phyloP scores from a whole-genome alignment of 208 protist species.

The Tetramitus jugosus region DNA sequence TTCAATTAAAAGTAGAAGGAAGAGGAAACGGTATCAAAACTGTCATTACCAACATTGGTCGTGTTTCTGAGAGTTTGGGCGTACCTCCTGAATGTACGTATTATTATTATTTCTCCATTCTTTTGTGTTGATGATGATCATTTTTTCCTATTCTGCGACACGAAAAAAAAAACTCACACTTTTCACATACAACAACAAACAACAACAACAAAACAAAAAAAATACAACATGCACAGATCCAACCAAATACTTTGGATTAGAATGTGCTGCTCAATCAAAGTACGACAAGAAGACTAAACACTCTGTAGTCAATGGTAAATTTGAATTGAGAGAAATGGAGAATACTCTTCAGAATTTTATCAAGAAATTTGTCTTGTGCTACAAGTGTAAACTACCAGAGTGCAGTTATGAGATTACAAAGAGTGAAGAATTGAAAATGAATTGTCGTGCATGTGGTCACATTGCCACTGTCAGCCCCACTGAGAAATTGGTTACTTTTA shows the following conservation, averaged over 20 bases:
- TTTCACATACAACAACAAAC: background rate
- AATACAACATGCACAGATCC: background rate
- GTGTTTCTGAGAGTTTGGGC: slow-evolving; percentile 29
- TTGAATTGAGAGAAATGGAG: slow-evolving; percentile 23
- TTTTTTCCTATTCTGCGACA: background rate
- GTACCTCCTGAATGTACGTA: slow-evolving; percentile 32
- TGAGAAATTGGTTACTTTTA: slow-evolving; percentile 33
- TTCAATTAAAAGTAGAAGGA: slow-evolving; percentile 32
- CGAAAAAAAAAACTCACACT: background rate
- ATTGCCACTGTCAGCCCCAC: slow-evolving; percentile 14
- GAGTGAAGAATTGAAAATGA: slow-evolving; percentile 19
- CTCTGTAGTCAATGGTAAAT: slow-evolving; percentile 42
- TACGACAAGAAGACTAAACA: slow-evolving; percentile 31
- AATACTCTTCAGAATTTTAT: slow-evolving; percentile 41
- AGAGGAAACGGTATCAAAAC: slow-evolving; percentile 48
- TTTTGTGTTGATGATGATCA: too few species aligned
- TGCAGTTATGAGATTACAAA: slow-evolving; percentile 18
- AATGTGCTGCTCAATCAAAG: slow-evolving; percentile 35
- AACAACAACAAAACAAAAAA: background rate
- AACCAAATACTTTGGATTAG: slow-evolving; percentile 16
- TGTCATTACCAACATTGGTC: slow-evolving; percentile 38
- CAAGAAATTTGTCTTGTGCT: slow-evolving; percentile 41
- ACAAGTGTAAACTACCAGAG: slow-evolving; percentile 37
- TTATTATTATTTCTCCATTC: background rate
- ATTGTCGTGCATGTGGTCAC: slow-evolving; percentile 37